Conservation (phyloP, 768 basidiomycete species). For the Chalciporus piperatus region DNA sequence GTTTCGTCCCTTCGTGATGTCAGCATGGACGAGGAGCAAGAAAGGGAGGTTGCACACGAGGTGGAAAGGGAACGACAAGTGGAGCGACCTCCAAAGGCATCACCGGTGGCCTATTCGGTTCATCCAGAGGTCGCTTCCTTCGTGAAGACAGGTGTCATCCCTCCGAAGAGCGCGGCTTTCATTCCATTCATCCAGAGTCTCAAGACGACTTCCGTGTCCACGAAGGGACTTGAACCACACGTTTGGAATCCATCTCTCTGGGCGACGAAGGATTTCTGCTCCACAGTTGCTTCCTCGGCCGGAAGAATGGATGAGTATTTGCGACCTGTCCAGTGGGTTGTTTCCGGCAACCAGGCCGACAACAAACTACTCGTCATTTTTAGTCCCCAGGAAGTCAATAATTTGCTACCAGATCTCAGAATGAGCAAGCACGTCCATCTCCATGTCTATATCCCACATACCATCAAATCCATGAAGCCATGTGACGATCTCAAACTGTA, state of each 20-base stretch:
- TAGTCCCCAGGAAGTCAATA: conserved; percentile 41
- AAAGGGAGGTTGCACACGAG: conserved; percentile 43
- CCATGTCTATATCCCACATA: conserved; percentile 41
- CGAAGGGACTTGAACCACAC: neutral
- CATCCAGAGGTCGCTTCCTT: neutral
- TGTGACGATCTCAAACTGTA: too few species aligned
- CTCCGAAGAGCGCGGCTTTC: too few species aligned
- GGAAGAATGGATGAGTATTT: conserved; percentile 31
- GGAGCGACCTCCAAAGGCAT: conserved; percentile 31
- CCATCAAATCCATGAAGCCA: too few species aligned
- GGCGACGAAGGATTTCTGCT: neutral
- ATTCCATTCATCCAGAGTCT: neutral
- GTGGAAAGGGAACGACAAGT: conserved; percentile 39
- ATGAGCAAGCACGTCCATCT: conserved; percentile 33
- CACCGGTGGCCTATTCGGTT: conserved; percentile 16
- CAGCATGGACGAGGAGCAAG: too few species aligned
- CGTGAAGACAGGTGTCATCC: neutral
- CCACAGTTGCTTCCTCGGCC: neutral
- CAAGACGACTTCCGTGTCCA: neutral
- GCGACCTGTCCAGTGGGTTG: conserved; percentile 43
- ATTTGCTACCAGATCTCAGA: conserved; percentile 37
- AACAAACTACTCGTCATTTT: conserved; percentile 33
- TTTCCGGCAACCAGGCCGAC: conserved; percentile 34
- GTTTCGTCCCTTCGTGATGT: conserved; percentile 15
- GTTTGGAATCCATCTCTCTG: neutral